A percentile compares a stretch with the other conserved stretches of the same genome.
Conservation (phyloP, 106 monocot species). For the Agapanthus africanus region DNA sequence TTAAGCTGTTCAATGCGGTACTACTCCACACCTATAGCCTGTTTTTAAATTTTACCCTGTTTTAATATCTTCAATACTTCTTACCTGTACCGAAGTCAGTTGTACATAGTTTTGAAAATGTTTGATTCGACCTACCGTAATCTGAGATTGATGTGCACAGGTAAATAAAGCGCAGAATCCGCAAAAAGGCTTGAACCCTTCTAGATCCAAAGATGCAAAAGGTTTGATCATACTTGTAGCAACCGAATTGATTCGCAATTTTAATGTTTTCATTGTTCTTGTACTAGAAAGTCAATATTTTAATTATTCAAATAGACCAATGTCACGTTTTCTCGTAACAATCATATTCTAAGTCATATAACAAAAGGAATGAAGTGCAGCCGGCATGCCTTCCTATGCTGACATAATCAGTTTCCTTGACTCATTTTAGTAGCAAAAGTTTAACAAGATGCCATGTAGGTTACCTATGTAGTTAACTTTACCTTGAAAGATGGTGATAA, state of each 20-base stretch:
- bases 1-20: slow-evolving; percentile 89
- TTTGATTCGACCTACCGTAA: not conserved
- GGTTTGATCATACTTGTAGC: slow-evolving; percentile 28
- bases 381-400: too few species aligned
- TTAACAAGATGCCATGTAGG: not conserved
- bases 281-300: too few species aligned
- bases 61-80: not conserved
- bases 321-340: too few species aligned
- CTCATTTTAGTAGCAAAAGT: too few species aligned
- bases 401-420: too few species aligned
- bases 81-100: not conserved
- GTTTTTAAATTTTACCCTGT: not conserved
- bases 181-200: slow-evolving; percentile 55
- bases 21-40: not conserved
- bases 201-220: slow-evolving; percentile 66
- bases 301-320: too few species aligned
- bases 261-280: too few species aligned
- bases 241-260: too few species aligned
- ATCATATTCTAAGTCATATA: too few species aligned
- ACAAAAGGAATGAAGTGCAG: too few species aligned
- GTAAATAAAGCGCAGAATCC: slow-evolving; percentile 48
- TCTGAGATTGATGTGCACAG: slow-evolving; percentile 7
- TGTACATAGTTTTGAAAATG: not conserved
- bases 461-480: not conserved
- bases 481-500: slow-evolving; percentile 15